phyloP scores from a whole-genome alignment of 306 rosid genomes.

The Trifolium fragiferum region DNA sequence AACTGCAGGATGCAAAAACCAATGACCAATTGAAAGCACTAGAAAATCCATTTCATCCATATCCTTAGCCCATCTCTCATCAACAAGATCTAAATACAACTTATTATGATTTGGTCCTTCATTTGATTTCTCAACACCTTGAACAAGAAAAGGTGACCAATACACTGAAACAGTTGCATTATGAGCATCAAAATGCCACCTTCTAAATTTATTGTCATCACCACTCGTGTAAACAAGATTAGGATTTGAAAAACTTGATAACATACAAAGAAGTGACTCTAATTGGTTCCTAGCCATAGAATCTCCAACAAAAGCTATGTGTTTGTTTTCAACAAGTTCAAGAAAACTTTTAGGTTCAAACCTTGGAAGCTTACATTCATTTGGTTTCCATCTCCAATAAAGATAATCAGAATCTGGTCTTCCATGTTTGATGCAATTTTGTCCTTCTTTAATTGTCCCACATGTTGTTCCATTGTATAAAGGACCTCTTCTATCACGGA shows the following conservation, averaged over 20 bases:
- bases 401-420: conserved; percentile 72
- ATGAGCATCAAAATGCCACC: conserved; percentile 71
- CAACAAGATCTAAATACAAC: conserved; percentile 69
- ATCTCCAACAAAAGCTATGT: conserved; percentile 87
- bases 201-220: conserved; percentile 70
- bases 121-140: conserved; percentile 73
- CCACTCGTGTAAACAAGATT: conserved; percentile 58
- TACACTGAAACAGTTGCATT: conserved; percentile 66
- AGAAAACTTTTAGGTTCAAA: conserved; percentile 78
- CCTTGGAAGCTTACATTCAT: conserved; percentile 68
- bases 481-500: conserved; percentile 65
- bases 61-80: conserved; percentile 80
- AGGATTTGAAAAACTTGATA: conserved; percentile 64
- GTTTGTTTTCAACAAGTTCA: conserved; percentile 59
- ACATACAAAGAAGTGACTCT: conserved; percentile 90
- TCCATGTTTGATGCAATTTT: conserved; percentile 79
- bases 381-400: conserved; percentile 86
- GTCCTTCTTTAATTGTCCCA: conserved; percentile 77
- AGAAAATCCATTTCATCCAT: conserved; percentile 58
- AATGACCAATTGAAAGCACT: conserved; percentile 82
- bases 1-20: conserved; percentile 93
- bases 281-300: conserved; percentile 97
- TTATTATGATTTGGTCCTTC: conserved; percentile 55
- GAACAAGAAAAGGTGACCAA: conserved; percentile 93
- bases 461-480: conserved; percentile 84